These are phyloP conservation scores for Kazachstania kunashirensis DNA, from an alignment of 805 yeast species.

Conservation along the genomic window DNA sequence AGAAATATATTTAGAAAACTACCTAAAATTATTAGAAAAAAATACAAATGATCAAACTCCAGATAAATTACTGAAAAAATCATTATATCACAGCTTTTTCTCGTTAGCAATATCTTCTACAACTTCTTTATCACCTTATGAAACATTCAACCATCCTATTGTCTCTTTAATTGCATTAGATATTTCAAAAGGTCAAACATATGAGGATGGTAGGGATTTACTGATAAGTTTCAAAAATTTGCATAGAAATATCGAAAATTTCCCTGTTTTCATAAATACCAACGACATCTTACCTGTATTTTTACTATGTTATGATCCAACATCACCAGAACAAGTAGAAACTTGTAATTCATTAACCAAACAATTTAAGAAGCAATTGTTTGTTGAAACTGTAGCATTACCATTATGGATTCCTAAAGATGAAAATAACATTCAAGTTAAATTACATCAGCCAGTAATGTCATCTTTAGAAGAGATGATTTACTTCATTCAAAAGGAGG, in stretches of 20 bases:
- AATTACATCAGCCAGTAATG: conserved; percentile 27
- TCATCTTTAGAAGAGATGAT: conserved; percentile 22
- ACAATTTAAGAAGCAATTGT: conserved; percentile 34
- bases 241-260: conserved; percentile 37
- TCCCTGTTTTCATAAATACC: conserved; percentile 45
- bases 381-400: conserved; percentile 27
- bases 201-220: conserved; percentile 48
- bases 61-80: conserved; percentile 30
- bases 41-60: conserved; percentile 21
- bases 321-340: conserved; percentile 36
- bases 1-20: conserved; percentile 30
- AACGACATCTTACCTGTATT: conserved; percentile 51
- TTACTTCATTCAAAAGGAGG: conserved; percentile 10
- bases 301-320: conserved; percentile 41
- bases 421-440: conserved; percentile 7
- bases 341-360: conserved; percentile 33
- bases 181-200: conserved; percentile 19
- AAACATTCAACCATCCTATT: conserved; percentile 80
- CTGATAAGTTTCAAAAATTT: conserved; percentile 44
- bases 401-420: conserved; percentile 21
- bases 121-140: conserved; percentile 60
- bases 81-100: conserved; percentile 49
- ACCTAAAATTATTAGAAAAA: conserved; percentile 25
- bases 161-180: conserved; percentile 62
- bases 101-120: conserved; percentile 48